Evolutionary conservation across 1,284 basidiomycete genomes (phyloP).

Genomic region (Inonotus obliquus): DNA sequence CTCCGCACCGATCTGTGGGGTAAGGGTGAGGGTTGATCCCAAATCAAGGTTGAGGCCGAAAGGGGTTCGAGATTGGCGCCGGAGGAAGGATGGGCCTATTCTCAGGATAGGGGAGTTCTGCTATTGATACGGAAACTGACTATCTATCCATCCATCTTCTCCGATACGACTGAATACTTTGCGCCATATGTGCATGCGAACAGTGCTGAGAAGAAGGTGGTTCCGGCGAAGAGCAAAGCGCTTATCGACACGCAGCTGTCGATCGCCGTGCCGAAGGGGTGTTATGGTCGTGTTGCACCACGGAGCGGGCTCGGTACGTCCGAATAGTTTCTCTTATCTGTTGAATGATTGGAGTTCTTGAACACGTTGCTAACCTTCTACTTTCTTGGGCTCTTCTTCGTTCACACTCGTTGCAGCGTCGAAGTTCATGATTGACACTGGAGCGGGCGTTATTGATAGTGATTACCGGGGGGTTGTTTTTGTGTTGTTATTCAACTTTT

Average conservation of each 20-base stretch:
- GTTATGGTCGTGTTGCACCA: constrained; percentile 95
- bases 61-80: neutral
- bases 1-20: neutral
- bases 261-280: constrained; percentile 87
- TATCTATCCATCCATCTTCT: neutral
- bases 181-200: neutral
- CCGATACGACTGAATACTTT: neutral
- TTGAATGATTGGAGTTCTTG: neutral
- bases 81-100: too few species aligned
- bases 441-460: constrained; percentile 94
- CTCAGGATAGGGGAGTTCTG: neutral
- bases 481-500: constrained; percentile 93
- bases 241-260: constrained; percentile 88
- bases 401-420: constrained; percentile 51
- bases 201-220: constrained; percentile 73
- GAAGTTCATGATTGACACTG: constrained; percentile 96
- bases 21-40: neutral
- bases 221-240: constrained; percentile 86
- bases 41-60: neutral
- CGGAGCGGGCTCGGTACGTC: constrained; percentile 85
- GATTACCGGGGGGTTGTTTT: constrained; percentile 93
- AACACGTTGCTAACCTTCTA: neutral
- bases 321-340: neutral
- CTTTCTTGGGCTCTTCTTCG: neutral
- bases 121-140: neutral